Conservation (phyloP, 768 basidiomycete species). For the Dictyophora rubrovolvata region DNA sequence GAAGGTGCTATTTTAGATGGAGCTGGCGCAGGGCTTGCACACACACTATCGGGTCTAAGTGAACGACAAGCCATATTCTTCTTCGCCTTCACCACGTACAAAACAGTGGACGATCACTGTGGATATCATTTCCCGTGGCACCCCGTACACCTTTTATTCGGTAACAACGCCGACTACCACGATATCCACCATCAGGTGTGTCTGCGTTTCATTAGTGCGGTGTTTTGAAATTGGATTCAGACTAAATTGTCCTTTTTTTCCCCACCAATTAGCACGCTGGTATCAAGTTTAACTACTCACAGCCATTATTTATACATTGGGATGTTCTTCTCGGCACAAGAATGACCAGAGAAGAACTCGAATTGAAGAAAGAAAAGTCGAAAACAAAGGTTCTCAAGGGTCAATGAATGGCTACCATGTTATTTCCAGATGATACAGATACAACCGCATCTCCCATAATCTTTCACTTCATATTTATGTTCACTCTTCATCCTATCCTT, state of each 20-base stretch:
- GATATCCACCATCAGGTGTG: slow-evolving; percentile 36
- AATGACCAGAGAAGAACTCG: slow-evolving; percentile 9
- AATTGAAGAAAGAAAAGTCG: background rate
- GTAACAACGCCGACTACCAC: slow-evolving; percentile 39
- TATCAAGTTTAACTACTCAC: slow-evolving; percentile 38
- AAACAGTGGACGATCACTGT: slow-evolving; percentile 36
- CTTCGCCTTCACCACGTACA: slow-evolving; percentile 30
- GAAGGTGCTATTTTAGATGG: slow-evolving; percentile 39
- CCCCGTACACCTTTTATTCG: slow-evolving; percentile 34
- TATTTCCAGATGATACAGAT: background rate
- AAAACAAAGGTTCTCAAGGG: slow-evolving; percentile 1
- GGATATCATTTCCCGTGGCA: slow-evolving; percentile 37
- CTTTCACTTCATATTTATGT: too few relatives aligned
- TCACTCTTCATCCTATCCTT: too few relatives aligned
- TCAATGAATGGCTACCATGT: background rate
- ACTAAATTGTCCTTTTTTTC: background rate
- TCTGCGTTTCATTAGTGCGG: slow-evolving; percentile 11
- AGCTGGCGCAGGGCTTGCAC: slow-evolving; percentile 29
- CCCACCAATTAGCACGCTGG: slow-evolving; percentile 20
- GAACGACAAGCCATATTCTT: slow-evolving; percentile 32
- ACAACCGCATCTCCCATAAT: too few relatives aligned
- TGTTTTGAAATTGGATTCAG: background rate
- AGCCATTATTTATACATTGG: slow-evolving; percentile 41
- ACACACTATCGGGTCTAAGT: slow-evolving; percentile 27
- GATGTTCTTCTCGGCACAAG: slow-evolving; percentile 31